Base-by-base conservation (phyloP, 2,329 filamentous ascomycete species). In the Colletotrichum simmondsii region DNA sequence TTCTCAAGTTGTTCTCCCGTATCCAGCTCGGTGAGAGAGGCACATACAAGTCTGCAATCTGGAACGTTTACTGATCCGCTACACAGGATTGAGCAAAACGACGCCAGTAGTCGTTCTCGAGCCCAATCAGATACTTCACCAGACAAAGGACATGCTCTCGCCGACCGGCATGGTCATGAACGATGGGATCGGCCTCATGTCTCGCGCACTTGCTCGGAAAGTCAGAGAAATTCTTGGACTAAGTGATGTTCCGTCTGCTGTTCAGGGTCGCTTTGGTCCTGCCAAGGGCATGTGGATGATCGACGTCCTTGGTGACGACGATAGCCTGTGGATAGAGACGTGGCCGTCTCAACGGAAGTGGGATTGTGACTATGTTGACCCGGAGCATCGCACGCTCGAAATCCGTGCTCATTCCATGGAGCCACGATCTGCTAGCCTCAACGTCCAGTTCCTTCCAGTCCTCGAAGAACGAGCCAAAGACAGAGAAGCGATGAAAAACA, bases 241-340 rank as follows among this genome's bases (percentile, higher is more conserved):
- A 0, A 75, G 79, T 0, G 85, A 88, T n/a, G 79, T 89, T 0
- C 92, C 93, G 0, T 89, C 89, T 42, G 91, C 87, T 0, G 91
- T 92, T 58, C 94, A 96, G 79, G 93, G 85, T 1, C 88, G 94
- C 0, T 88, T 95, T 46, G 92, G 90, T 11, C 90, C 92, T 22
- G 92, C 92, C 0, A 96, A 96, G 79, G 94, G 94, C 0, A 85
- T 95, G 75, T 95, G 93, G 93, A 86, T 92, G 59, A 80, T 92
- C 5, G 91, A 92, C 75, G 83, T 85, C 0, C 77, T 83, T 0
- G 86, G 88, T 30, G 80, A 80, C 0, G 81, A 82, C 1, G 82
- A 86, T 2, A 78, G 84, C 0, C 81, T 90, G 19, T 94, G 92
- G 92, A 93, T 95, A 54, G 87, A 92, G 68, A 89, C 92, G 0